Evolutionary conservation across 345 rosid species (phyloP), one percentile per base, ranked within the genome.

Genomic region (Lumnitzera littorea): DNA sequence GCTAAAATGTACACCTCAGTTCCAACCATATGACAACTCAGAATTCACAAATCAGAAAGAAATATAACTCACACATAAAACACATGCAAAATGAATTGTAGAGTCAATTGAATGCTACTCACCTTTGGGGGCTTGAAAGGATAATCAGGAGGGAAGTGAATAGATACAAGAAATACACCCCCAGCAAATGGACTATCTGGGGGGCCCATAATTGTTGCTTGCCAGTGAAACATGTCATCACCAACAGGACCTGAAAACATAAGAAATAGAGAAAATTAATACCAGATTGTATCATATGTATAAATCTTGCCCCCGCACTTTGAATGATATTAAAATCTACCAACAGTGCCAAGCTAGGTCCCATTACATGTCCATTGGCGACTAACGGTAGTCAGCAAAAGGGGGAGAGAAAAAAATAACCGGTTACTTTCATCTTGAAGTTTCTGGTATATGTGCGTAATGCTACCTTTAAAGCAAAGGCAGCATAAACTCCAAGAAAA

Each of bases 51-150:
- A 36, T 23, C n/a, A 10, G 14, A 7, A 36, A 55, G 36, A 25
- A 15, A 55, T 23, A 55, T 7, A 23, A 4, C 13, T 9, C 43
- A 25, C 57, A 23, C 7, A 24, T 55, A 24, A 23, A 20, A 23
- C 8, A 12, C 15, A 23, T 23, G 29, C 15, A 25, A 29, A 11
- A 55, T 8, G 57, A 55, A 24, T 0, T 27, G 31, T 2, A 50
- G 16, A 48, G 20, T 47, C 3, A 43, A 9, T 9, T 36, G 43
- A 36, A 9, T 5, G 7, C 43, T 36, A 7, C 43, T 63, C 66
- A 86, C 91, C 83, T 83, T 83, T 6, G 91, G 91, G 20, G 91
- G 89, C 79, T 86, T 86, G 82, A 83, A 83, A 41, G 91, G 91
- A 58, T 86, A 86, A 71, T 86, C 89, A 1, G 89, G 89, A 25